phyloP scores from a whole-genome alignment of 2,329 filamentous ascomycete genomes.

The Botryotinia globosa region DNA sequence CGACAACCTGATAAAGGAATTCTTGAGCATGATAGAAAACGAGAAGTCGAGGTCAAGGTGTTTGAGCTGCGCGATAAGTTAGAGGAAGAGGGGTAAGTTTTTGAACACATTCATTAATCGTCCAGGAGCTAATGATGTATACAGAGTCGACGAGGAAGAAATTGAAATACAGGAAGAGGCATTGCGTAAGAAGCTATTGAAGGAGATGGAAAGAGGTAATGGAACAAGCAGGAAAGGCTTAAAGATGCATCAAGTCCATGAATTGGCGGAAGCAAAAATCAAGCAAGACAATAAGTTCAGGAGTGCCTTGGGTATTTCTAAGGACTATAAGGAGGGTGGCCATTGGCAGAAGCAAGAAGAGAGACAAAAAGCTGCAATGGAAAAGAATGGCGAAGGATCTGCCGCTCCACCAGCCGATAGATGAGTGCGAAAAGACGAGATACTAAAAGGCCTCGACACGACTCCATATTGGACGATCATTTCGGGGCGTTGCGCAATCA shows the following conservation, averaged over 20 bases:
- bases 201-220: constrained; percentile 41
- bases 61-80: constrained; percentile 85
- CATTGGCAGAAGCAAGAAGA: constrained; percentile 80
- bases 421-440: not conserved
- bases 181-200: constrained; percentile 61
- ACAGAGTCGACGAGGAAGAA: constrained; percentile 78
- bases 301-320: constrained; percentile 81
- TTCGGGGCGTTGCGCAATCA: not conserved
- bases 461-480: not conserved
- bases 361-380: constrained; percentile 18
- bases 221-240: constrained; percentile 54
- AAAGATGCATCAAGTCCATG: constrained; percentile 93
- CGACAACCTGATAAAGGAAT: constrained; percentile 89
- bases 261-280: constrained; percentile 93
- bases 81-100: constrained; percentile 77
- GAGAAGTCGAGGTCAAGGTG: constrained; percentile 89
- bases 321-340: constrained; percentile 79
- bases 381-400: constrained; percentile 11
- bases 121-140: constrained; percentile 13
- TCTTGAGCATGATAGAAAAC: constrained; percentile 87
- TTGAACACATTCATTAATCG: not conserved
- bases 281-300: constrained; percentile 88
- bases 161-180: constrained; percentile 75
- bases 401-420: not conserved
- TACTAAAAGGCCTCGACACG: not conserved